Conservation (phyloP, 192 early-diverging fungal genomes). For the Phycomyces blakesleeanus region DNA sequence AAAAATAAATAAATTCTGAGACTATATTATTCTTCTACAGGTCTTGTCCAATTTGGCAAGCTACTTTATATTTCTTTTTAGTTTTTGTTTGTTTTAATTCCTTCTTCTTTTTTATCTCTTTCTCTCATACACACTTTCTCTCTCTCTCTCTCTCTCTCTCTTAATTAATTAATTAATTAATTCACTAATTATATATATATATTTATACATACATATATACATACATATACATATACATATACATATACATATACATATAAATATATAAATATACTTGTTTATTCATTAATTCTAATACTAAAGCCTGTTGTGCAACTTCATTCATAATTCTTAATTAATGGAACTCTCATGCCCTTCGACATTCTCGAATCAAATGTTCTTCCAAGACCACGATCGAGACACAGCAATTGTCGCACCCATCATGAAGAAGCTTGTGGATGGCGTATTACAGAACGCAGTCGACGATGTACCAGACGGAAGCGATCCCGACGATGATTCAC, state of each 20-base stretch:
- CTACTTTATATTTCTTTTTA: background rate
- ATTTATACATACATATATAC: no score
- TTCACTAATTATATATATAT: no score
- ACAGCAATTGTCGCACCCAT: constrained; percentile 17
- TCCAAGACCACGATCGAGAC: constrained; percentile 4
- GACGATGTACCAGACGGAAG: background rate
- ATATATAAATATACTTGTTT: no score
- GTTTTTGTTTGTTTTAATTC: background rate
- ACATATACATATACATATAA: no score
- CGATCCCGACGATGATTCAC: constrained; percentile 28
- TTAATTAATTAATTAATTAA: background rate
- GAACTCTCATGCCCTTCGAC: background rate
- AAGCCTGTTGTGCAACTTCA: background rate
- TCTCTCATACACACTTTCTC: background rate
- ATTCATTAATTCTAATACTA: background rate
- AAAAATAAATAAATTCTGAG: no score
- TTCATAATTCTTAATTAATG: background rate
- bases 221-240: no score
- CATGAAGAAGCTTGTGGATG: constrained; percentile 22
- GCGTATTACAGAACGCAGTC: constrained; percentile 7
- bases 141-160: background rate
- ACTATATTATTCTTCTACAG: background rate
- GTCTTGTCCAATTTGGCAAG: background rate
- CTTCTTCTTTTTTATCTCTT: background rate
- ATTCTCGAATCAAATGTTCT: background rate